These are phyloP conservation scores for Vigna hirtella DNA, from an alignment of 306 rosid genomes.

Conservation along the genomic window DNA sequence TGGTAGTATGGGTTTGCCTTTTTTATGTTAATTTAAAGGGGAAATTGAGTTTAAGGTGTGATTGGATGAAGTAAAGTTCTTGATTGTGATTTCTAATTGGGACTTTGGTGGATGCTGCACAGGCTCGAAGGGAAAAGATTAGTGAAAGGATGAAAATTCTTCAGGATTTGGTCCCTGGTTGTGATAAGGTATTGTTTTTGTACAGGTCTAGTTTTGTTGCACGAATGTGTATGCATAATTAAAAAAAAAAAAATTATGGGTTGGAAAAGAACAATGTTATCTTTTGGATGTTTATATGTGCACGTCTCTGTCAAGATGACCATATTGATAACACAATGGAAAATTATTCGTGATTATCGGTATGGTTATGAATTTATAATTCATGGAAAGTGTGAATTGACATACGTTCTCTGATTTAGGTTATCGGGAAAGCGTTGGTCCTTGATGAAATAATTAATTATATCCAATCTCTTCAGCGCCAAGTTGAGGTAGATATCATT, in stretches of 20 bases:
- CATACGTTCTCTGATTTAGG: slow-evolving; percentile 53
- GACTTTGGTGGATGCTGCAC: slow-evolving; percentile 39
- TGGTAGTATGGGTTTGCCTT: not conserved
- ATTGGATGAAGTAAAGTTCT: slow-evolving; percentile 38
- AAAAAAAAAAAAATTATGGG: not conserved
- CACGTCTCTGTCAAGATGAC: not conserved
- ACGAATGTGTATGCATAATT: not conserved
- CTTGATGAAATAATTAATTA: slow-evolving; percentile 95
- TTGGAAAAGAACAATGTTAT: not conserved
- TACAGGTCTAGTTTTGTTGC: not conserved
- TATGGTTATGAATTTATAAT: not conserved
- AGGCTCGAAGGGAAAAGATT: slow-evolving; percentile 95
- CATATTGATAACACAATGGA: not conserved
- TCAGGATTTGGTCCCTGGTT: slow-evolving; percentile 96
- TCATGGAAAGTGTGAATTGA: slow-evolving; percentile 21
- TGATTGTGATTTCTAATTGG: slow-evolving; percentile 47
- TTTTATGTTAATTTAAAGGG: slow-evolving; percentile 28
- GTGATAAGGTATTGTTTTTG: slow-evolving; percentile 73
- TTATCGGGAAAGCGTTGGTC: slow-evolving; percentile 94
- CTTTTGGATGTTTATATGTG: not conserved
- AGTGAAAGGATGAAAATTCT: slow-evolving; percentile 95
- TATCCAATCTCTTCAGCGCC: slow-evolving; percentile 89
- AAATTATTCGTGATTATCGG: slow-evolving; percentile 15
- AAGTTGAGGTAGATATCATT: slow-evolving; percentile 88
- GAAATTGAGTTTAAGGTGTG: slow-evolving; percentile 7